Conservation (phyloP, 2,329 filamentous ascomycete species). For the Lomentospora prolificans region DNA sequence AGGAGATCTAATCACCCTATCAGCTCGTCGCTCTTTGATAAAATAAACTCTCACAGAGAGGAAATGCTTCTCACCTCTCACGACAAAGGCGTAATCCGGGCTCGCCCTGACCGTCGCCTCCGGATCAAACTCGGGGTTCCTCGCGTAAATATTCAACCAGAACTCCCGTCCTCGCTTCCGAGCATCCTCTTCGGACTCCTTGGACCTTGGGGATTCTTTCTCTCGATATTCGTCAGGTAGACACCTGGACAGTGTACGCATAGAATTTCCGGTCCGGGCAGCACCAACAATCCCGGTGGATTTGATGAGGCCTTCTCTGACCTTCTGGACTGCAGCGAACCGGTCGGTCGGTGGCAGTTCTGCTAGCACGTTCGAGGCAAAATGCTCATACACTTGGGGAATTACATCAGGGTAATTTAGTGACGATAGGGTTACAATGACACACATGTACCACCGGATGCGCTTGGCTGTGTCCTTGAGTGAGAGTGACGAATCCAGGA, state of each 20-base stretch:
- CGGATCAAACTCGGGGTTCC: constrained; percentile 12
- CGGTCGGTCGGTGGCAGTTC: constrained; percentile 7
- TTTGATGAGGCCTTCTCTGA: constrained; percentile 13
- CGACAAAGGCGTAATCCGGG: constrained; percentile 13
- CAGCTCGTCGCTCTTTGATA: neutral
- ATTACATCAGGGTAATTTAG: constrained; percentile 13
- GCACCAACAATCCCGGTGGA: constrained; percentile 12
- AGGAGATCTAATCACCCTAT: constrained; percentile 7
- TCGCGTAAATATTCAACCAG: constrained; percentile 11
- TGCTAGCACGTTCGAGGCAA: constrained; percentile 7
- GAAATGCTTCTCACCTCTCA: constrained; percentile 9
- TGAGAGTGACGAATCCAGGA: constrained; percentile 5
- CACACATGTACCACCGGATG: constrained; percentile 12
- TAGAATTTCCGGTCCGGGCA: constrained; percentile 12
- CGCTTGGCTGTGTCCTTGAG: neutral
- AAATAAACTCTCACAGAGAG: too few species aligned
- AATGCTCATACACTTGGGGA: constrained; percentile 11
- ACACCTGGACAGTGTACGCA: constrained; percentile 10
- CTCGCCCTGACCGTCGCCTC: constrained; percentile 12
- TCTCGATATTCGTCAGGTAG: constrained; percentile 9
- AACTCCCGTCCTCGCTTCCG: constrained; percentile 10
- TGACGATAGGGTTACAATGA: constrained; percentile 11
- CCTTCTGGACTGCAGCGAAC: neutral
- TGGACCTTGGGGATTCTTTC: constrained; percentile 8
- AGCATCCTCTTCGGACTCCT: constrained; percentile 8